phyloP scores from a whole-genome alignment of 305 asterid genomes.

The Lippia alba region DNA sequence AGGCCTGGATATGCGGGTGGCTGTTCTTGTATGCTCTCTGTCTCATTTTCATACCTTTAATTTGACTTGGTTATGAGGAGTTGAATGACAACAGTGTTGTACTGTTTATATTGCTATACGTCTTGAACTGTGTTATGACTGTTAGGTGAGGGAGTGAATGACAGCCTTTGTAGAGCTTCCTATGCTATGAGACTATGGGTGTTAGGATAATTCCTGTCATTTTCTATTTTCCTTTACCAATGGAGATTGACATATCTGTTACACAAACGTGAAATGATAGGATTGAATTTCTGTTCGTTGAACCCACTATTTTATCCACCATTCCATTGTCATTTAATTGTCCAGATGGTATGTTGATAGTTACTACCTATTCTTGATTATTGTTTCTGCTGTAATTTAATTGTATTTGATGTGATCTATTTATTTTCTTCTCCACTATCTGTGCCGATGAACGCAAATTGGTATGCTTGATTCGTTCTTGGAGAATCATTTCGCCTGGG shows the following conservation, averaged over 20 bases:
- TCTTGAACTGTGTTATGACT: neutral
- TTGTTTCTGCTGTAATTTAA: neutral
- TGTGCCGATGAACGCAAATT: neutral
- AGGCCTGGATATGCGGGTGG: conserved; percentile 55
- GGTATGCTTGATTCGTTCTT: neutral
- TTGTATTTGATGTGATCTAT: no score
- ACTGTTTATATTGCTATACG: neutral
- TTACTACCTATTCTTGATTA: neutral
- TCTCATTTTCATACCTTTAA: neutral
- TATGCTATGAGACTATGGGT: neutral
- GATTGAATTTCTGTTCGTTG: neutral
- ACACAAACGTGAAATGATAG: neutral
- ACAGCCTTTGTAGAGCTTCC: neutral
- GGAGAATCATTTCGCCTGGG: neutral
- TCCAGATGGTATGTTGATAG: neutral
- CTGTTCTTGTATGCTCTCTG: conserved; percentile 53
- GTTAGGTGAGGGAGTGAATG: neutral
- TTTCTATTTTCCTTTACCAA: neutral
- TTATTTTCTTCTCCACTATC: no score
- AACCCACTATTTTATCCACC: neutral
- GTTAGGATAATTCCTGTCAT: neutral
- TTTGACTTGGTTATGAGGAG: neutral
- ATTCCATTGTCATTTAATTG: neutral
- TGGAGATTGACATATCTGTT: neutral
- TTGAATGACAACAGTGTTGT: neutral